Evolutionary conservation across 2,329 filamentous ascomycete genomes (phyloP).

Genomic region (Xylaria sp.): DNA sequence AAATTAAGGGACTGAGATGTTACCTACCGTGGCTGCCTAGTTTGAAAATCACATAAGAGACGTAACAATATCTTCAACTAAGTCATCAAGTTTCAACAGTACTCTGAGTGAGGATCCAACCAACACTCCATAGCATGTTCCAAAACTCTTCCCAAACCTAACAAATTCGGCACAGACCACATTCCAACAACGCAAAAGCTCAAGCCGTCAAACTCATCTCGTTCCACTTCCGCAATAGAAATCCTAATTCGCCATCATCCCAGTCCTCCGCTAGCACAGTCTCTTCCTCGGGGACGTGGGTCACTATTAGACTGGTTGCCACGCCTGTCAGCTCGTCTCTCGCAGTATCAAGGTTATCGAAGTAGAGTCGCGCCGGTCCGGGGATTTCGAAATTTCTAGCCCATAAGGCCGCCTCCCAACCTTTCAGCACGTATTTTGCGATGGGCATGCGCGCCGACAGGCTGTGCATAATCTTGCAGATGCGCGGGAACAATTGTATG

Average conservation of each 20-base stretch:
- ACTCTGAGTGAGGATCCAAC: too few relatives aligned
- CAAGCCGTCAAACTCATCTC: slow-evolving; percentile 8
- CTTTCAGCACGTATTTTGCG: slow-evolving; percentile 20
- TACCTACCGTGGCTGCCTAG: too few relatives aligned
- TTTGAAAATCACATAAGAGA: too few relatives aligned
- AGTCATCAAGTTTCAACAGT: too few relatives aligned
- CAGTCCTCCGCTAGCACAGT: neutral
- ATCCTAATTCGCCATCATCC: slow-evolving; percentile 22
- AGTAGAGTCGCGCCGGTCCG: slow-evolving; percentile 14
- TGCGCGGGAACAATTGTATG: slow-evolving; percentile 10
- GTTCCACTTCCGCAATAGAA: slow-evolving; percentile 15
- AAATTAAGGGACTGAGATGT: too few relatives aligned
- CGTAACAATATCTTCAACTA: too few relatives aligned
- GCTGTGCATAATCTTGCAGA: slow-evolving; percentile 16
- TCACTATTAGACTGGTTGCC: slow-evolving; percentile 9
- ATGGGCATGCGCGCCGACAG: slow-evolving; percentile 11
- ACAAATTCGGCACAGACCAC: too few relatives aligned
- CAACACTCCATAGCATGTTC: too few relatives aligned
- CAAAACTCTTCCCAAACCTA: too few relatives aligned
- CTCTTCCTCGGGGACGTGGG: neutral
- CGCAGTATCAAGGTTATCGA: slow-evolving; percentile 3
- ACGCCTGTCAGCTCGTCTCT: neutral
- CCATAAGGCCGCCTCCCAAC: slow-evolving; percentile 22
- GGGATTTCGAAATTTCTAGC: slow-evolving; percentile 16
- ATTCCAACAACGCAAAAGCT: too few relatives aligned